Base-by-base conservation (phyloP, 257 asterid genomes). In the Scutellaria barbata region DNA sequence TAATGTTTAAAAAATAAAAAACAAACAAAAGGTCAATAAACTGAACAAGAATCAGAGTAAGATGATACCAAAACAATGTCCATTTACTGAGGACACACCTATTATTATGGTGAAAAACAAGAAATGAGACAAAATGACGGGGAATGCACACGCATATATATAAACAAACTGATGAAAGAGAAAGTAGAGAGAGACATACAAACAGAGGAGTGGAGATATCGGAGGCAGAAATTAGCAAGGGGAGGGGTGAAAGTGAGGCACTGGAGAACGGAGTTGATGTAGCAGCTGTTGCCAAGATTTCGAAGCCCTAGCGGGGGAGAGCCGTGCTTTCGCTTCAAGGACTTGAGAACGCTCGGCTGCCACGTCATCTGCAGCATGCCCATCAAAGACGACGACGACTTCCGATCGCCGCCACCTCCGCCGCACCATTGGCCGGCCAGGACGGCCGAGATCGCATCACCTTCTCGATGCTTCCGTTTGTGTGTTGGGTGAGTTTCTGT, bases 191-290 rank as follows among this genome's bases (percentile, higher is more conserved):
- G 13, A 51, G 46, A 65, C 86, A 74, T 81, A 93, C 98, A 93
- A 47, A 77, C 81, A 59, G 95, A 79, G 61, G 99, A 92, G 82
- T 95, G 99, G 30, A 82, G 90, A 42, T n/a, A 81, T 59, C 88
- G 85, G 79, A 95, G 94, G 84, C 99, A 95, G 80, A 92, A 86
- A 84, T 85, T 75, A 53, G 99, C 98, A 68, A 95, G 95, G 2
- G 99, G 92, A 78, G 99, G 98, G 37, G 98, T 95, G 69, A 85
- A 89, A 51, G 99, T 95, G 77, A 95, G 99, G 80, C 99, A 95
- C 90, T 95, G 99, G 18, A 95, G 97, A 9, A 95, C 99, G 74
- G 99, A 95, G 81, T 95, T 95, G 79, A 95, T 90, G 77, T 95
- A 95, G 84, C 99, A 95, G 61, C 92, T 81, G 75, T 95, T 95